Percentiles rank a stretch among this genome's conserved stretches.
phyloP scores from a whole-genome alignment of 2,329 filamentous ascomycete species.

The Phoma sp. region DNA sequence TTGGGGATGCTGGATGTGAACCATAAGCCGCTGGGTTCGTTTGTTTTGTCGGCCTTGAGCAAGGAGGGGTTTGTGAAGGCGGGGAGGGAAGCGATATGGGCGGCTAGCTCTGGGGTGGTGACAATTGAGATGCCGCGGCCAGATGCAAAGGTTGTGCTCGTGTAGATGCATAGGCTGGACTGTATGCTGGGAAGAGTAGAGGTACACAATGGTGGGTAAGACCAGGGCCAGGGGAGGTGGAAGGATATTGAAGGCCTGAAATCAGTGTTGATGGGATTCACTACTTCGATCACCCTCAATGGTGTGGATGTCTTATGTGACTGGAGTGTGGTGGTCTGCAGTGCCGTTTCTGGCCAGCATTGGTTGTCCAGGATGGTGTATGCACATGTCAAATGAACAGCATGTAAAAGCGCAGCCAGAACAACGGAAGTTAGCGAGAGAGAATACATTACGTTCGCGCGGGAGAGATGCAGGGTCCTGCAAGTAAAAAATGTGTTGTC shows the following conservation, averaged over 20 bases:
- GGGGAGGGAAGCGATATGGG: conserved; percentile 29
- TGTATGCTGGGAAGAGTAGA: conserved; percentile 18
- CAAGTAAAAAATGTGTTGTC: background rate
- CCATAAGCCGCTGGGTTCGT: conserved; percentile 29
- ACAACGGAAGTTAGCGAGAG: background rate
- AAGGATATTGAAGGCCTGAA: background rate
- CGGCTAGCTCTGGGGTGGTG: conserved; percentile 40
- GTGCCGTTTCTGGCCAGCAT: conserved; percentile 33
- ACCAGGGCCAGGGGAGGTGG: conserved; percentile 30
- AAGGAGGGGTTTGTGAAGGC: conserved; percentile 29
- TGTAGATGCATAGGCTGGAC: conserved; percentile 41
- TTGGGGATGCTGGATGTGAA: conserved; percentile 30
- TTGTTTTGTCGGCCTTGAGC: conserved; percentile 23
- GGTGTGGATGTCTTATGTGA: conserved; percentile 16
- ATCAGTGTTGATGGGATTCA: background rate
- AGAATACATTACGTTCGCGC: background rate
- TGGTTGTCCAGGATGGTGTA: conserved; percentile 23
- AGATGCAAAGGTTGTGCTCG: conserved; percentile 32
- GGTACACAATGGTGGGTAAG: conserved; percentile 39
- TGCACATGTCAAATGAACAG: background rate
- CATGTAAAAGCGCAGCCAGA: background rate
- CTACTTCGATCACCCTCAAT: conserved; percentile 1
- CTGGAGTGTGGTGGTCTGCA: conserved; percentile 4
- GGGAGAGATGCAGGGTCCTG: conserved; percentile 5
- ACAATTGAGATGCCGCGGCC: conserved; percentile 46